Evolutionary conservation across 2,329 filamentous ascomycete species (phyloP), one percentile per base, ranked within the genome.

Genomic region (Arachnopeziza araneosa): DNA sequence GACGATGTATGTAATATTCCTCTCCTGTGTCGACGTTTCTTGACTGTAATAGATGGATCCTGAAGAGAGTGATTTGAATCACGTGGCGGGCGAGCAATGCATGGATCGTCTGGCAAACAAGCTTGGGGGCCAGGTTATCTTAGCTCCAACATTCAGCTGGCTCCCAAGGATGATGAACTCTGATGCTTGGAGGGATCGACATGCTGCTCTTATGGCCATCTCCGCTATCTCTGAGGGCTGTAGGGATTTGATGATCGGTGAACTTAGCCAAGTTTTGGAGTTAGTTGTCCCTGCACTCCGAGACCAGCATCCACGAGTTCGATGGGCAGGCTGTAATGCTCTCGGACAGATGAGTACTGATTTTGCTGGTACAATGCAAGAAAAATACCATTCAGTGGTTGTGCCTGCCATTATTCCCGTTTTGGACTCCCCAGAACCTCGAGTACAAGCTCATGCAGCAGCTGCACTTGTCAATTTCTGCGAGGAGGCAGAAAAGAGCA

Each of bases 311-410:
- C 90, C 95, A 50, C 90, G 95, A 72, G 95, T 99, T 58, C 88
- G 93, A 69, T 99, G 96, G 87, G 95, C 95, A 56, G 95, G 93
- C 36, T 99, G 95, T 79, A 98, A 99, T 72, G 95, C 95, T 50
- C 83, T 99, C n/a, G 95, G 95, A 26, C 95, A 99, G 76, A 99
- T 99, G 95, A 98, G 93, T 78, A 99, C 95, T 32, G 95, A 99
- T 72, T 99, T 99, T 74, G 93, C 96, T 14, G 93, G 93, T 14
- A 96, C 90, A 12, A 98, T 99, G 93, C 95, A 99, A 76, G 89
- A 91, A 67, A 95, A 96, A 69, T 96, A 96, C 75, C 95, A 96
- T 74, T 85, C 90, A 65, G 82, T 87, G 52, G 90, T 99, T 19
- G 82, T 99, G 56, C 91, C 87, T 67, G 91, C 91, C 67, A 95